Base-by-base conservation (phyloP, 768 basidiomycete genomes). In the Suillus alpinus region DNA sequence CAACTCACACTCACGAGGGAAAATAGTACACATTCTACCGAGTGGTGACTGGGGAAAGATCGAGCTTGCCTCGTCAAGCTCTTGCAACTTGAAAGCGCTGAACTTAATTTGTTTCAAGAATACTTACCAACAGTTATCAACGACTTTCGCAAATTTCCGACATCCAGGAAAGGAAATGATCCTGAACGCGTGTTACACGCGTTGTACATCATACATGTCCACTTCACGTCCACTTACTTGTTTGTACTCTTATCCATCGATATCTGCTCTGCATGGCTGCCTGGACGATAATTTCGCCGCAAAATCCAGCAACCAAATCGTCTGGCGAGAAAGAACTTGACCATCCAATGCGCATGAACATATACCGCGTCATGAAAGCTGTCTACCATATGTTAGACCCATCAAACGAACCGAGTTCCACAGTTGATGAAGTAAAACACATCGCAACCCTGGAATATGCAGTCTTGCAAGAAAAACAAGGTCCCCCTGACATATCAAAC, bases 241-340 rank as follows among this genome's bases (percentile, higher is more conserved):
- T 26, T 16, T 47, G 7, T 14, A 47, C 44, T 46, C 13, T 46
- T 14, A 14, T 46, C 44, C 23, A 46, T 46, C 13, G 13, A 46
- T 46, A 14, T 26, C 12, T 23, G 7, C 46, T 47, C 26, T 26
- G 7, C 7, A 47, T 47, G 46, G 13, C 26, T 47, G 4, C 26
- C 23, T 47, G 46, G 26, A 47, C 46, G 26, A 47, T 47, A 26
- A 16, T 47, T 47, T 47, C 26, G 26, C 26, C 14, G 14, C 1
- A 14, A 0, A 14, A 14, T 1, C 23, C 44, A 3, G 44, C 1
- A 16, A 8, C 1, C 14, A 7, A 4, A 16, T 7, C 7, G 3
- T 2, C 0, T 5, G 2, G 9, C 8, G 14, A 10, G 4, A 43
- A 43, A 9, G 4, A 10, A 1, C 4, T 2, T 3, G 4, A 1